Evolutionary conservation across 352 stramenopile genomes (phyloP), one percentile per base, ranked within the genome.

Genomic region (Phytophthora tubulina): DNA sequence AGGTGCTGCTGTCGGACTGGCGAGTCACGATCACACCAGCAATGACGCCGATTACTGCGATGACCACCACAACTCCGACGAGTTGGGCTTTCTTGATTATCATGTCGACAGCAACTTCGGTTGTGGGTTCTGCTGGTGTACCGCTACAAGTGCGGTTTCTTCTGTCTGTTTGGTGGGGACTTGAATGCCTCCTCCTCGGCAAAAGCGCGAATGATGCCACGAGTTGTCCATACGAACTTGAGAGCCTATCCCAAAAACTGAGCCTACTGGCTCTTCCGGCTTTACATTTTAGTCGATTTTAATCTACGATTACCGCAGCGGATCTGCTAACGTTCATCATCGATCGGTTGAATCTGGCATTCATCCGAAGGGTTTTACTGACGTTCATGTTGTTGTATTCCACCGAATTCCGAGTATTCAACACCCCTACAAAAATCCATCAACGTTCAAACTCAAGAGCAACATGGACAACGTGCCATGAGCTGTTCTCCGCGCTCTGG

Each of bases 21-120:
- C 64, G 64, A 44, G 52, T 70, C 35, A 78, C 63, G 54, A 88
- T 63, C 35, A 85, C 49, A 14, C 36, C 80, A 35, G 80, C 52
- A 38, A 81, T 72, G 32, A 79, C 80, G 48, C 78, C 80, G 60
- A 85, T 66, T 30, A 79, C 70, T 5, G 80, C 80, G 0, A 85
- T 63, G 57, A 76, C 72, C 13, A 88, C 63, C 62, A 88, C 65
- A 27, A 80, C 72, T 13, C 53, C 78, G 41, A 75, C 57, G 38
- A 85, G 42, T 39, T 75, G 56, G 14, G 77, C 36, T 50, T 81
- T 77, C 60, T 77, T 77, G 56, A 38, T 41, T 39, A 73, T 7
- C 65, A 73, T 73, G 30, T 33, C 21, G 55, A 13, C 13, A 30
- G 8, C 31, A 54, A 17, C 27, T 56, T 46, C 11, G 11, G 35